Evolutionary conservation across 768 basidiomycete species (phyloP).

Genomic region (Suillus alpinus): DNA sequence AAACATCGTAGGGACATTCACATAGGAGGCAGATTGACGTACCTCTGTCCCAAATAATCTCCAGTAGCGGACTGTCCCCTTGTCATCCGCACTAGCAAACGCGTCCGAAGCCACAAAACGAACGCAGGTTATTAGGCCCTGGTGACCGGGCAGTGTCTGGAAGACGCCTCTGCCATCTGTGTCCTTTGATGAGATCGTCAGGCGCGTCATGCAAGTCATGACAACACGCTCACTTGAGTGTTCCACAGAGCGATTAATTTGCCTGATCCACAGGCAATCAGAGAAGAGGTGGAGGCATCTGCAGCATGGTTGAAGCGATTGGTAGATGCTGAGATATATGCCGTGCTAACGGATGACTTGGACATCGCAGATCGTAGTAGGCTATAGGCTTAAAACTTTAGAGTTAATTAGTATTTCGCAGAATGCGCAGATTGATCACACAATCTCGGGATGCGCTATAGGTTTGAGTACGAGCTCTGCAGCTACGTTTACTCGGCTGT

Average conservation of each 20-base stretch:
- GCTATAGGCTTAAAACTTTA: neutral
- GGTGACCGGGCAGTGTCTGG: constrained; percentile 73
- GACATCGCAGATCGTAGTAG: neutral
- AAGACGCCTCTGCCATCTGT: constrained; percentile 51
- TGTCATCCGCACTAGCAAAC: constrained; percentile 75
- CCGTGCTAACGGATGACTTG: constrained; percentile 14
- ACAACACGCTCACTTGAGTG: constrained; percentile 37
- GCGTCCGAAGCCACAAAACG: constrained; percentile 54
- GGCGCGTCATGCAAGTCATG: constrained; percentile 2
- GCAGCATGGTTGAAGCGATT: constrained; percentile 46
- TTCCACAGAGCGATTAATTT: constrained; percentile 62
- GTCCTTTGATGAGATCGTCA: constrained; percentile 36
- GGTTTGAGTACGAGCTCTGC: neutral
- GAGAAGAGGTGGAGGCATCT: constrained; percentile 27
- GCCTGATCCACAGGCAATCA: constrained; percentile 58
- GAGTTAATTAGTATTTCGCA: neutral
- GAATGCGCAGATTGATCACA: neutral
- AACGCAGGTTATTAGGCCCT: constrained; percentile 71
- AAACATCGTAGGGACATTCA: constrained; percentile 12
- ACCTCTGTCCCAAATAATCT: constrained; percentile 28
- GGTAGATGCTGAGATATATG: constrained; percentile 46
- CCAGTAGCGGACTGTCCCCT: constrained; percentile 70
- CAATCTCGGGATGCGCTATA: neutral
- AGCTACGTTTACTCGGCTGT: neutral
- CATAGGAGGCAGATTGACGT: constrained; percentile 13